These are phyloP conservation scores for Wickerhamiella vanderwaltii DNA, from an alignment of 805 yeast genomes.

Conservation along the genomic window DNA sequence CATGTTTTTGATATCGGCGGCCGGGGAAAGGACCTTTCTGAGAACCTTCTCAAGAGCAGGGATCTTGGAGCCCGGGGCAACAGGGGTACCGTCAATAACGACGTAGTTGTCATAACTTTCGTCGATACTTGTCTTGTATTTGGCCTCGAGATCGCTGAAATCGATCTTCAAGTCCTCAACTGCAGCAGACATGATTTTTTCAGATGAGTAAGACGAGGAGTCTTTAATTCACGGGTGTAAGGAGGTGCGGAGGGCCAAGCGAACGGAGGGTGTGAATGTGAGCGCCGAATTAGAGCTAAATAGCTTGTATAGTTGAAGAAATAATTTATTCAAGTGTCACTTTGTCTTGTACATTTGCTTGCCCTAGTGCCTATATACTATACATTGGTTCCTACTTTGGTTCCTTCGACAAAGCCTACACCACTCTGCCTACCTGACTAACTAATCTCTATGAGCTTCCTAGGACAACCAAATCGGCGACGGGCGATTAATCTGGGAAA, in stretches of 20 bases:
- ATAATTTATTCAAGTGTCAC: too few species aligned
- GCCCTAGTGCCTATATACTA: too few species aligned
- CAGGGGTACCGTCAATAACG: conserved; percentile 90
- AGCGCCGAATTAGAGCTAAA: too few species aligned
- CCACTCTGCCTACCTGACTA: too few species aligned
- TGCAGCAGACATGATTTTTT: conserved; percentile 7
- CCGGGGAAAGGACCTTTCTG: conserved; percentile 62
- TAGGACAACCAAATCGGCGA: conserved; percentile 49
- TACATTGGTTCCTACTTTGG: too few species aligned
- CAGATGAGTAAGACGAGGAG: too few species aligned
- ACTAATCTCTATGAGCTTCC: conserved; percentile 53
- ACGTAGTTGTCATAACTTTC: conserved; percentile 61
- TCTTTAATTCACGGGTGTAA: too few species aligned
- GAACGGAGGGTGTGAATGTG: too few species aligned
- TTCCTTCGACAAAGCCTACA: too few species aligned
- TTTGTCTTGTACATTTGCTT: too few species aligned
- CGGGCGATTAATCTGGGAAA: conserved; percentile 51
- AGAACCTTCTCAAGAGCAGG: conserved; percentile 76
- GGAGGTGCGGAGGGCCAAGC: too few species aligned
- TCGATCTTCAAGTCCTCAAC: conserved; percentile 30
- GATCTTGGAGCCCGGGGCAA: conserved; percentile 81
- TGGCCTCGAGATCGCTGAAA: conserved; percentile 72
- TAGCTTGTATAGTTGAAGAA: too few species aligned
- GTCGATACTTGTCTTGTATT: conserved; percentile 51
- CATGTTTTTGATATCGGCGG: conserved; percentile 66